Base-by-base conservation (phyloP, 768 basidiomycete species). In the Rhizopogon roseolus region DNA sequence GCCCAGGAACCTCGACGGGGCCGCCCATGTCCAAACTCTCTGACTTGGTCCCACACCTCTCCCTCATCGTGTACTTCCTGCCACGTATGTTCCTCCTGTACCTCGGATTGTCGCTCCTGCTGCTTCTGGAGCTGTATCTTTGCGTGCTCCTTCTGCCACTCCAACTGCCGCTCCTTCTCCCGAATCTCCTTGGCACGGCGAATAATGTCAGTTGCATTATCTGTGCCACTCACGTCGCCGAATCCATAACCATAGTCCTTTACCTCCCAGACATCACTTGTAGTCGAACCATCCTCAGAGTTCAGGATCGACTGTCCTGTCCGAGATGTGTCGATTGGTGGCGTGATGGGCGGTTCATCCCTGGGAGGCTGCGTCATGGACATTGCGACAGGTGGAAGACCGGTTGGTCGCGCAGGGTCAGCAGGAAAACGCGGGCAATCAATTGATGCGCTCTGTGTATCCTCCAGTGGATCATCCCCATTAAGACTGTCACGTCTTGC, bases 161-260 rank as follows among this genome's bases (percentile, higher is more conserved):
- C 62, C 13, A 54, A 51, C 4, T 17, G 29, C 5, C 60, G 60
- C 27, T 56, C 59, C 46, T 44, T 56, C 60, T 64, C 67, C 50
- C 60, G 67, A 41, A 65, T 65, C 51, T 62, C 64, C 54, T 58
- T 69, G 61, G 60, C 68, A 64, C 52, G 60, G 22, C 66, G 70
- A 5, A 59, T 54, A 8, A 67, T 54, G 1, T 64, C 56, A 1
- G 66, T 59, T 2, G 69, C 67, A 28, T 73, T 71, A 4, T 72
- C 73, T 4, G 57, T 58, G 4, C 72, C 74, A 55, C 73, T 71
- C 9, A 66, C 65, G 11, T 71, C 66, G 1, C 85, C 85, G 56
- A 86, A 86, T 5, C 85, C 84, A 60, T 71, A 86, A 8, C 86
- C 85, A 52, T 75, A 86, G 60, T 87, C 76, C 56, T 74, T 78